Evolutionary conservation across 163 green algal species (phyloP).

Genomic region (Volvox carteri): DNA sequence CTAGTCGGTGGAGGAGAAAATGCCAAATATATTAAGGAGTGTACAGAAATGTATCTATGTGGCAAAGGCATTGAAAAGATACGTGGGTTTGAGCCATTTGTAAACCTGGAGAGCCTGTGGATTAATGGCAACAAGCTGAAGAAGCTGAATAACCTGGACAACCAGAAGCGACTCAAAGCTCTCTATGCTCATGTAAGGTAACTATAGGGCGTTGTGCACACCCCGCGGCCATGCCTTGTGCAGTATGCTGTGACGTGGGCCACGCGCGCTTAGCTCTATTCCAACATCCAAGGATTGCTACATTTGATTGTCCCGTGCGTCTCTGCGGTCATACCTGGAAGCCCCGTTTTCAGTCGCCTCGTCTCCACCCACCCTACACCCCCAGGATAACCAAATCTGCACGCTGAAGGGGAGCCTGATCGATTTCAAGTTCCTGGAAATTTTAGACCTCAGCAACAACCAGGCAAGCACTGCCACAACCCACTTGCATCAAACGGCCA

Average conservation of each 20-base stretch:
- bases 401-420: constrained; percentile 78
- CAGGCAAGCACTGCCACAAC: constrained; percentile 3
- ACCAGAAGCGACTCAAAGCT: constrained; percentile 74
- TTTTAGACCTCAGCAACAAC: constrained; percentile 81
- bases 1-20: constrained; percentile 30
- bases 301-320: no score
- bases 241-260: neutral
- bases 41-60: constrained; percentile 77
- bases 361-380: neutral
- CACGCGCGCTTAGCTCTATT: no score
- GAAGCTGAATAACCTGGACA: constrained; percentile 77
- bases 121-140: constrained; percentile 82
- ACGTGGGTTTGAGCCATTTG: constrained; percentile 74
- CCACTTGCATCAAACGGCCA: no score
- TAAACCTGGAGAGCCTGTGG: constrained; percentile 81
- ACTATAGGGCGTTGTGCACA: neutral
- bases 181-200: constrained; percentile 74
- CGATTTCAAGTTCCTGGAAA: constrained; percentile 73
- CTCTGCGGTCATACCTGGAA: no score
- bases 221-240: neutral
- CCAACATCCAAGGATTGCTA: no score
- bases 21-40: constrained; percentile 64
- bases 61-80: constrained; percentile 74
- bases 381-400: constrained; percentile 80
- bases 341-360: neutral